Base-by-base conservation (phyloP, 2,329 filamentous ascomycete genomes). In the Zasmidium angulare region DNA sequence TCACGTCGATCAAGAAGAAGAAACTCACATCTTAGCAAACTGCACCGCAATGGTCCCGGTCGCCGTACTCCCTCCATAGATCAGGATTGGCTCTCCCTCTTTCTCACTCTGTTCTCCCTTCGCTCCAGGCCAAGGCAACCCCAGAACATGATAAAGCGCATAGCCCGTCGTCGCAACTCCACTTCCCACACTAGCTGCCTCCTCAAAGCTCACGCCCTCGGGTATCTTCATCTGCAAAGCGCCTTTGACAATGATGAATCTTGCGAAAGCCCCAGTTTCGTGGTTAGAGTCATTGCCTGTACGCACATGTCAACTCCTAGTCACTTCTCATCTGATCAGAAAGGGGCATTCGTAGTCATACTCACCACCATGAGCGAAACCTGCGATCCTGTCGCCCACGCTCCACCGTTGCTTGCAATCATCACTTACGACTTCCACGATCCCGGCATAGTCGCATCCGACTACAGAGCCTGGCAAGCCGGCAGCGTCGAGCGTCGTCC, bases 391-490 rank as follows among this genome's bases (percentile, higher is more conserved):
- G 62, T 85, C 82, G 7, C 83, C 83, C 36, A 70, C 65, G 53
- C 77, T 76, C 57, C 79, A 78, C 0, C 63, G 14, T 47, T 75
- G 76, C 11, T 71, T 78, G 1, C 84, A 81, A 1, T 71, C 69
- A 14, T 71, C 70, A 19, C 83, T 82, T 3, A 83, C 72, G 19
- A 75, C 76, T 46, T 81, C 78, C 2, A 85, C 80, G 1, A 77
- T 69, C 21, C 83, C 83, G 7, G 82, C 73, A 60, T 78, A 84
- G 67, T 85, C 83, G 59, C 78, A 82, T n/a, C 83, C 84, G 1
- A 77, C 66, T 4, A 80, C 69, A 1, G 74, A 69, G 6, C 79
- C 81, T 0, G 72, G 64, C 0, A 67, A 65, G 1, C 69, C 63
- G 1, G 69, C 20, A 22, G 59, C 56, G 4, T 75, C 74, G 22